Base-by-base conservation (phyloP, 768 basidiomycete genomes). In the Zangia roseola region DNA sequence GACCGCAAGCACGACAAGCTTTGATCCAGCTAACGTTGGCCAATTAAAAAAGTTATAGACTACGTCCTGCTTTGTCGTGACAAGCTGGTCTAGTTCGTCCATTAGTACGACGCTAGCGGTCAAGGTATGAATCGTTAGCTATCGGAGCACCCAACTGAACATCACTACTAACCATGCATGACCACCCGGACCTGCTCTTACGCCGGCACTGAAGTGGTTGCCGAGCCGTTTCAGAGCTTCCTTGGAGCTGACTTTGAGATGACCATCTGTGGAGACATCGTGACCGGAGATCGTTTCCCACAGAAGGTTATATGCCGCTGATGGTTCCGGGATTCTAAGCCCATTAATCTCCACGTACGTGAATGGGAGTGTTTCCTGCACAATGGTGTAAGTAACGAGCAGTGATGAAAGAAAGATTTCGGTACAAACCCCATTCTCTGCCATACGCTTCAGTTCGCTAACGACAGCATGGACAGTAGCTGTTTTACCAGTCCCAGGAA, bases 31-130 rank as follows among this genome's bases (percentile, higher is more conserved):
- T 43, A 97, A 74, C 4, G 94, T 95, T 2, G 97, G 97, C 95
- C 97, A 99, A 65, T 99, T 98, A 78, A 98, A 98, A 71, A 99
- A 98, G 62, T 97, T 97, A 71, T 99, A 99, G 19, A 99, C 89
- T 10, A 99, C 95, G 50, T 99, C 95, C 66, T 99, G 95, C 64
- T 97, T 97, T 16, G 88, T 75, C 1, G 95, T 98, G 58, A 98
- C 83, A 24, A 99, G 78, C 66, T 98, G 97, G 69, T 99, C 97
- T 5, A 99, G 78, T 69, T 99, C 97, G 65, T 99, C 95, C 91
- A 99, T 98, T 14, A 99, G 75, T 5, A 98, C 94, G 5, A 98
- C 88, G 49, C 94, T 97, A 55, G 7, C 21, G 10, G 28, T 30
- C n/a, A 45, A 47, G 44, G 39, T 14, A 23, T 35, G 24, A 40